These are phyloP conservation scores for Petunia secreta DNA, from an alignment of 257 asterid species.

Conservation along the genomic window DNA sequence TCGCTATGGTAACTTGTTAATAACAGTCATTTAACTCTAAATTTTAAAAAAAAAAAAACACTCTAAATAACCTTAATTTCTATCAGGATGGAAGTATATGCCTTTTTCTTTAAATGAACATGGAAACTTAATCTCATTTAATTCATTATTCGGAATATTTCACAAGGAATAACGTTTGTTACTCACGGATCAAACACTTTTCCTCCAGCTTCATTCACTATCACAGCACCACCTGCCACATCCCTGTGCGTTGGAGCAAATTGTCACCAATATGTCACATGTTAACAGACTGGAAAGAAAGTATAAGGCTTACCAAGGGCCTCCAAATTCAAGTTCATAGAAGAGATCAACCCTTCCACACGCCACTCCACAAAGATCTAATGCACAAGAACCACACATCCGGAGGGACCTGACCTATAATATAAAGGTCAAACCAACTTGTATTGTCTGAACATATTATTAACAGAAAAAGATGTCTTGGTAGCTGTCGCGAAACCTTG, in stretches of 20 bases:
- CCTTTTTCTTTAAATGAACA: neutral
- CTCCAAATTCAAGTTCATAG: constrained; percentile 82
- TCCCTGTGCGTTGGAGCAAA: constrained; percentile 56
- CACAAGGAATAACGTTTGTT: neutral
- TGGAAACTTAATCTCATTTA: neutral
- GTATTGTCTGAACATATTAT: neutral
- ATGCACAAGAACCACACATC: constrained; percentile 90
- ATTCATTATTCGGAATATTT: neutral
- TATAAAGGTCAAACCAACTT: constrained; percentile 19
- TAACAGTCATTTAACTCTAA: neutral
- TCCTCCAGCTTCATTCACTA: constrained; percentile 85
- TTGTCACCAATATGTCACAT: constrained; percentile 21
- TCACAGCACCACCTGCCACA: constrained; percentile 88
- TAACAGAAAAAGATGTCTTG: constrained; percentile 11
- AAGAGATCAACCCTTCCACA: constrained; percentile 84
- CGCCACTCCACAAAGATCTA: constrained; percentile 87
- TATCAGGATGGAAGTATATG: neutral
- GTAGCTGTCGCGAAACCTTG: constrained; percentile 50
- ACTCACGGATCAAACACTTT: constrained; percentile 84
- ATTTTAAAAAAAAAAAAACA: neutral
- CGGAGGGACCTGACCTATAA: constrained; percentile 81
- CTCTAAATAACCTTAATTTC: neutral
- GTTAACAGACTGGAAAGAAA: neutral
- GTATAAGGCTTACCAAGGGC: constrained; percentile 62
- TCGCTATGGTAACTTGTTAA: neutral